A percentile compares a stretch with the other conserved stretches of the same genome.
Conservation (phyloP, 2,329 filamentous ascomycete genomes). For the Penicillium sp. region DNA sequence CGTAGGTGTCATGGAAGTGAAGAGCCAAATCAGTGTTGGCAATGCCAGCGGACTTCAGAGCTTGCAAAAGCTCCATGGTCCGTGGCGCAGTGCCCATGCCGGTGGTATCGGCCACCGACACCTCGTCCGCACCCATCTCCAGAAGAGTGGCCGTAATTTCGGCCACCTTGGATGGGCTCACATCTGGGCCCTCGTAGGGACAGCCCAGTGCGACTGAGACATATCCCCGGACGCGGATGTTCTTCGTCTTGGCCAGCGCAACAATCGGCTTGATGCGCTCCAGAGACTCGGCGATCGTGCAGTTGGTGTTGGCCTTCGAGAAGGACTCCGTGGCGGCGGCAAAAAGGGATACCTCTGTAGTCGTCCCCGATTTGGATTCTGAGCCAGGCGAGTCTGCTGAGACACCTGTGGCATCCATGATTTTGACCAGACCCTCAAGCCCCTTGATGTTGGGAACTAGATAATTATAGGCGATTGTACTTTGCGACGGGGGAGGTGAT, state of each 20-base stretch:
- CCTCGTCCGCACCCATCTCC: conserved; percentile 67
- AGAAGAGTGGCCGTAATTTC: conserved; percentile 61
- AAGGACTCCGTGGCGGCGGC: conserved; percentile 66
- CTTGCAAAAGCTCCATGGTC: conserved; percentile 59
- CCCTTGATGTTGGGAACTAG: conserved; percentile 65
- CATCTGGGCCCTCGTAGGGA: conserved; percentile 65
- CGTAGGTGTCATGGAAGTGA: conserved; percentile 69
- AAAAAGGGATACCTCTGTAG: conserved; percentile 63
- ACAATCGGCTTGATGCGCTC: conserved; percentile 61
- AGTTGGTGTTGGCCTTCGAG: conserved; percentile 67
- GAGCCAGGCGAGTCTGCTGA: conserved; percentile 32
- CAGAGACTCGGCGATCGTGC: conserved; percentile 63
- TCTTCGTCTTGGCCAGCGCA: conserved; percentile 55
- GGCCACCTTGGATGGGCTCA: conserved; percentile 61
- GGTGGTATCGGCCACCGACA: conserved; percentile 66
- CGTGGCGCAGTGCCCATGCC: conserved; percentile 67
- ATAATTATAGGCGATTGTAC: conserved; percentile 64
- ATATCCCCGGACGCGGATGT: conserved; percentile 63
- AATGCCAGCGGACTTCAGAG: conserved; percentile 61
- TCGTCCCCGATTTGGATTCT: conserved; percentile 35
- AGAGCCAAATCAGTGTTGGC: conserved; percentile 61
- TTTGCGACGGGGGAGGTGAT: conserved; percentile 51
- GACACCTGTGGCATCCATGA: conserved; percentile 49
- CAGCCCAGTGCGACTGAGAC: conserved; percentile 66
- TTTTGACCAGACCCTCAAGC: conserved; percentile 59